Percentiles rank a stretch among this genome's conserved stretches.
These are phyloP conservation scores for Epichloe amarillans DNA, from an alignment of 2,329 filamentous ascomycete species.

Conservation along the genomic window DNA sequence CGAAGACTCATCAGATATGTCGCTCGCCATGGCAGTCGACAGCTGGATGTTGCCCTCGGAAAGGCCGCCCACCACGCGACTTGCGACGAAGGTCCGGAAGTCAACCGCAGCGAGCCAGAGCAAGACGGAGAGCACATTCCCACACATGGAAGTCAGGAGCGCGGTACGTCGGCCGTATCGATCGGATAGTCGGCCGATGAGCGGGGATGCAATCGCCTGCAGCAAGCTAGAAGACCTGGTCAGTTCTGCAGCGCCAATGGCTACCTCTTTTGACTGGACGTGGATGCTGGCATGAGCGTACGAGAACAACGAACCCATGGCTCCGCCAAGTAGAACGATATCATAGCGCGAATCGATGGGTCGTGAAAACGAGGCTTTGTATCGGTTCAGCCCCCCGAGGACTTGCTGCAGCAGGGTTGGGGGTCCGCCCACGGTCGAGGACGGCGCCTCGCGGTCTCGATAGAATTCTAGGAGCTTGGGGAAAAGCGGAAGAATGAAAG, in stretches of 20 bases:
- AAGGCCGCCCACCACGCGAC: conserved; percentile 77
- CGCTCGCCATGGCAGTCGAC: conserved; percentile 89
- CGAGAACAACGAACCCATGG: conserved; percentile 83
- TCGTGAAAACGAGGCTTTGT: conserved; percentile 84
- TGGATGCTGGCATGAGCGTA: conserved; percentile 17
- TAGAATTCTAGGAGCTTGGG: conserved; percentile 95
- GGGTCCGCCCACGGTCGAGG: conserved; percentile 32
- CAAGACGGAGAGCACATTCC: conserved; percentile 85
- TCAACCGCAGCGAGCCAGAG: conserved; percentile 90
- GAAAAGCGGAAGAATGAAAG: conserved; percentile 93
- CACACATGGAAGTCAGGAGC: conserved; percentile 79
- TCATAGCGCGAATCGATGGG: conserved; percentile 96
- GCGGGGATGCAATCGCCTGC: conserved; percentile 80
- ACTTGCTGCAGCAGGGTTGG: conserved; percentile 65
- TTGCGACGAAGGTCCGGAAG: conserved; percentile 93
- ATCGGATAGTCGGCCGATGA: conserved; percentile 84
- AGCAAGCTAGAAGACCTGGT: conserved; percentile 45
- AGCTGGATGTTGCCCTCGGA: conserved; percentile 97
- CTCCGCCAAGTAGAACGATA: conserved; percentile 87
- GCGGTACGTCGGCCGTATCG: conserved; percentile 76
- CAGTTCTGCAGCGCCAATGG: background rate
- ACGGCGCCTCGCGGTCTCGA: conserved; percentile 60
- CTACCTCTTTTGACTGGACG: background rate
- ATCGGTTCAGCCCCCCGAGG: conserved; percentile 75
- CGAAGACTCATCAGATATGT: conserved; percentile 77